phyloP scores from a whole-genome alignment of 192 early-diverging fungal species.

The Coemansia sp. region DNA sequence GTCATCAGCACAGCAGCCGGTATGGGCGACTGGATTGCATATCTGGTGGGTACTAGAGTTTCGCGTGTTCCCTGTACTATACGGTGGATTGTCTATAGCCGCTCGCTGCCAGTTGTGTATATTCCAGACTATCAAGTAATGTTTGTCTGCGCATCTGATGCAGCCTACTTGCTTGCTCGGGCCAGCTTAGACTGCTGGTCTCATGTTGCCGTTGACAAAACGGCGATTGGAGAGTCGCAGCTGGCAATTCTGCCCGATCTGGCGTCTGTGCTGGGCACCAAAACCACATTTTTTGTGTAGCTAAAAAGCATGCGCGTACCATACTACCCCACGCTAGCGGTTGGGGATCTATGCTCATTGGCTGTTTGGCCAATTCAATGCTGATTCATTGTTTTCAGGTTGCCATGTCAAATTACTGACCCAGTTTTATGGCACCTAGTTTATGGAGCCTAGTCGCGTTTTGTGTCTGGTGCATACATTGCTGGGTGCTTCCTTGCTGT shows the following conservation, averaged over 20 bases:
- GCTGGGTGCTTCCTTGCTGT: constrained; percentile 13
- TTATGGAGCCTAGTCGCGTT: constrained; percentile 26
- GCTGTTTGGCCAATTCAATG: not conserved
- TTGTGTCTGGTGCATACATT: constrained; percentile 36
- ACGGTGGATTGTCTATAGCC: constrained; percentile 14
- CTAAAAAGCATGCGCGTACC: not conserved
- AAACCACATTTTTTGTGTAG: not conserved
- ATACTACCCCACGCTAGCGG: not conserved
- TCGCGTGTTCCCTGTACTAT: not conserved
- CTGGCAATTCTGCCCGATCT: not conserved
- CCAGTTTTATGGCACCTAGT: constrained; percentile 3
- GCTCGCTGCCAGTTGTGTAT: not conserved
- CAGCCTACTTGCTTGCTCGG: constrained; percentile 7
- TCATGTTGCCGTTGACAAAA: constrained; percentile 9
- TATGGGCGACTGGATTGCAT: constrained; percentile 23
- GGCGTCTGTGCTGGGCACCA: not conserved
- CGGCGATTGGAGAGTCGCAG: constrained; percentile 11
- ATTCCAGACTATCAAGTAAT: constrained; percentile 2
- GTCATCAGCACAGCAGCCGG: constrained; percentile 26
- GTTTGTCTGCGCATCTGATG: constrained; percentile 11
- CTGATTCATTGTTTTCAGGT: constrained; percentile 12
- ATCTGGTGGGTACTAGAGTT: not conserved
- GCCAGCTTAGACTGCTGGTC: constrained; percentile 4
- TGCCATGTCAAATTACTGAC: constrained; percentile 50
- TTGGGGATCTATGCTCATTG: not conserved